Conservation (phyloP, 257 asterid genomes). For the Petunia axillaris region DNA sequence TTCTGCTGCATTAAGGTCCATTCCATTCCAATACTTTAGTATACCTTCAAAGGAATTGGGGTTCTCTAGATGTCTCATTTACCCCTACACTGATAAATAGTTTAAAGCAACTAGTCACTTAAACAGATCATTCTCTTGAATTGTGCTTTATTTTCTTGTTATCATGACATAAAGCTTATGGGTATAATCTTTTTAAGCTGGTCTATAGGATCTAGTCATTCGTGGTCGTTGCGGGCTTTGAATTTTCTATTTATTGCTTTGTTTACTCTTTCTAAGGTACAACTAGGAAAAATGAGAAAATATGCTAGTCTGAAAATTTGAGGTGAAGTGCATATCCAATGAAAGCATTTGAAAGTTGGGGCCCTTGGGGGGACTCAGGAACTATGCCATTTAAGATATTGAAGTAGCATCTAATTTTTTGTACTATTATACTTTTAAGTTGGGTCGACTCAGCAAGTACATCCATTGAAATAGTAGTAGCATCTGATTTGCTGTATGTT, state of each 20-base stretch:
- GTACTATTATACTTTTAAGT: not conserved
- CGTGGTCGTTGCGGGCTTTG: not conserved
- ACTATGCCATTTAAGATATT: not conserved
- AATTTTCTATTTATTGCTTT: constrained; percentile 4
- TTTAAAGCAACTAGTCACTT: not conserved
- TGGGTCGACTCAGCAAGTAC: not conserved
- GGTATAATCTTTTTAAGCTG: not conserved
- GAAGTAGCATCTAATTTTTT: not conserved
- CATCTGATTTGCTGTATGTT: not conserved
- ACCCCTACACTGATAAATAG: not conserved
- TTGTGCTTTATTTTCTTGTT: not conserved
- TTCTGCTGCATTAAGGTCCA: not conserved
- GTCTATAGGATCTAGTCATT: not conserved
- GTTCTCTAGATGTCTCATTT: not conserved
- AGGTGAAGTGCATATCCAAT: not conserved
- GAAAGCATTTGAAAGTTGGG: constrained; percentile 14
- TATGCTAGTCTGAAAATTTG: not conserved
- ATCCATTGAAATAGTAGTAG: not conserved
- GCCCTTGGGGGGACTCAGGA: not conserved
- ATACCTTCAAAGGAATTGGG: not conserved
- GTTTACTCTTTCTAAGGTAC: not conserved
- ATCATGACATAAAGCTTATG: not conserved
- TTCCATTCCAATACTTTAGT: not conserved
- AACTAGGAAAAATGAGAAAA: not conserved
- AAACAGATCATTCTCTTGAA: not conserved